phyloP scores from a whole-genome alignment of 495 filamentous ascomycete genomes.

The Friedmanniomyces simplex region DNA sequence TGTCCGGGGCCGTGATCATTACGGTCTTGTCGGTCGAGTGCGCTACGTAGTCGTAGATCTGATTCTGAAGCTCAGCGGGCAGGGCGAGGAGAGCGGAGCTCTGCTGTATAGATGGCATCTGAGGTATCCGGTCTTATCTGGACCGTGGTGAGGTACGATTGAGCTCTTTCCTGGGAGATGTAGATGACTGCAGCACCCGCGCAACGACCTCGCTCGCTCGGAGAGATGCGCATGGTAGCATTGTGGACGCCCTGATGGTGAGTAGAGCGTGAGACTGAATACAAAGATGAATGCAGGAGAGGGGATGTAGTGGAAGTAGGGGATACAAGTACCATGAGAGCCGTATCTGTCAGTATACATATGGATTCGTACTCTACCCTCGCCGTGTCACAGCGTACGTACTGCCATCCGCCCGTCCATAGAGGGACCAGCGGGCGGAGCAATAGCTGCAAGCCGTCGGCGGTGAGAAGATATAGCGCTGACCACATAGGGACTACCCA shows the following conservation, averaged over 20 bases:
- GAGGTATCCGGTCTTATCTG: not conserved
- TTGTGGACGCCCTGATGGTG: not conserved
- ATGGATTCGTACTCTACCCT: not conserved
- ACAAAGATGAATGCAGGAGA: too few species aligned
- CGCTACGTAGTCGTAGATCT: constrained; percentile 22
- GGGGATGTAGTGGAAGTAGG: too few species aligned
- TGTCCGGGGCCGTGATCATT: not conserved
- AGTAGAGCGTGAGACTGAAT: too few species aligned
- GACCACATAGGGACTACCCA: not conserved
- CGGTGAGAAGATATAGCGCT: not conserved
- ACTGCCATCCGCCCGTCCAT: not conserved
- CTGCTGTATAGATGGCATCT: not conserved
- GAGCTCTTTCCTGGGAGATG: not conserved
- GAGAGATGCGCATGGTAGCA: not conserved
- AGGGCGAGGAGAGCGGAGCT: constrained; percentile 7
- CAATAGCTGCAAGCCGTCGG: not conserved
- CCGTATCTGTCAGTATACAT: not conserved
- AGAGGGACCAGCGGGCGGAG: not conserved
- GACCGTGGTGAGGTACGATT: too few species aligned
- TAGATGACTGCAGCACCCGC: not conserved
- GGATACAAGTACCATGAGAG: not conserved
- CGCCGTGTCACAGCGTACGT: not conserved
- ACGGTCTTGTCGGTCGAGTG: not conserved
- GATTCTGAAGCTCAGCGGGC: constrained; percentile 25
- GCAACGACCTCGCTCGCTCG: not conserved